phyloP scores from a whole-genome alignment of 176 grass and related monocot species.

The Coix lacrymajobi region DNA sequence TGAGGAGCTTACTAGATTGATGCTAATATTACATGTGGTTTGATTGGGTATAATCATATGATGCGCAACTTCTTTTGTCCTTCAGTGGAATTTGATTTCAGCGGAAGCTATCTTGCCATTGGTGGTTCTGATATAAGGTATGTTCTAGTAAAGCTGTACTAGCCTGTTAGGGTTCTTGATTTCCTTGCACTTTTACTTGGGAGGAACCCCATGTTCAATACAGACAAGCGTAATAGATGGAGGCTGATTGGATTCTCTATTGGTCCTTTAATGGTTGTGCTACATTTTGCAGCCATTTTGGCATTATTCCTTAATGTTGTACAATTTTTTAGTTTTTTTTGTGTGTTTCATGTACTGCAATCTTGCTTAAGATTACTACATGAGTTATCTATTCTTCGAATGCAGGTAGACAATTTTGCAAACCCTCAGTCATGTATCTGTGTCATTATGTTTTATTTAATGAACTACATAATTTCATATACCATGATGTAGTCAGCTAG shows the following conservation, averaged over 20 bases:
- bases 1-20: constrained; percentile 24
- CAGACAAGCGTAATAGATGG: background rate
- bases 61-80: background rate
- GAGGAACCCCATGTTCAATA: background rate
- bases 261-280: background rate
- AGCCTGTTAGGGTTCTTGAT: too few species aligned
- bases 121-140: constrained; percentile 83
- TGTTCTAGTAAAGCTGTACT: background rate
- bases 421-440: background rate
- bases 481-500: too few species aligned
- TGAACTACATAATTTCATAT: too few species aligned
- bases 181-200: background rate
- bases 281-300: background rate
- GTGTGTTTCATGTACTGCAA: background rate
- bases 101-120: constrained; percentile 92
- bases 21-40: too few species aligned
- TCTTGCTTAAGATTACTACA: too few species aligned
- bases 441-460: too few species aligned
- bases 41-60: too few species aligned
- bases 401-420: background rate
- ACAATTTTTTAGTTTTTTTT: background rate
- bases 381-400: too few species aligned
- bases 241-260: background rate
- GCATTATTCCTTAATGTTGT: background rate
- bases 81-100: constrained; percentile 93